These are phyloP conservation scores for Coccinonectria pachysandricola DNA, from an alignment of 2,329 filamentous ascomycete genomes.

Conservation along the genomic window DNA sequence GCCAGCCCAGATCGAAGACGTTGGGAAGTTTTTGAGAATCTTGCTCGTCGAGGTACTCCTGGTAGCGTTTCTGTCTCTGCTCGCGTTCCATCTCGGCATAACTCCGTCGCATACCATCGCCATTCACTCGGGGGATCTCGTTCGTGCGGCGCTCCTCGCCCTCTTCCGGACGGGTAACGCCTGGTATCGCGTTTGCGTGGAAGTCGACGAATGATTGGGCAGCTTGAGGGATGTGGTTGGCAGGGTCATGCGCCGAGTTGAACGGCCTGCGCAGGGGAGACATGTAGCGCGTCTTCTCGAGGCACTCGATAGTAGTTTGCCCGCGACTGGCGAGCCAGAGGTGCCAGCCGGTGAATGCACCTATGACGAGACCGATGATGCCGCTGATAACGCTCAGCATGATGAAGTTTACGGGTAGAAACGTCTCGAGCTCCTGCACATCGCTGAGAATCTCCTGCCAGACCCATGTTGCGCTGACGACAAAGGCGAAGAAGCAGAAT, in stretches of 20 bases:
- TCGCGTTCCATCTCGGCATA: slow-evolving; percentile 47
- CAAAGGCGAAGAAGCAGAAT: slow-evolving; percentile 75
- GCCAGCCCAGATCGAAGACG: slow-evolving; percentile 84
- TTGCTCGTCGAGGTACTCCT: slow-evolving; percentile 77
- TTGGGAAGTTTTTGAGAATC: slow-evolving; percentile 83
- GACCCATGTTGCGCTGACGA: slow-evolving; percentile 69
- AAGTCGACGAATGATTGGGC: slow-evolving; percentile 69
- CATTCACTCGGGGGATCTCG: slow-evolving; percentile 14
- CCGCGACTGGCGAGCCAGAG: slow-evolving; percentile 67
- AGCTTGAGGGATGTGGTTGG: slow-evolving; percentile 40
- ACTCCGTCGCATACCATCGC: slow-evolving; percentile 33
- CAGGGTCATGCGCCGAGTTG: slow-evolving; percentile 46
- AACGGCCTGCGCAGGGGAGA: slow-evolving; percentile 66
- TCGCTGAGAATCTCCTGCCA: slow-evolving; percentile 70
- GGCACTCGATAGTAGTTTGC: slow-evolving; percentile 89
- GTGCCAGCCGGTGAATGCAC: slow-evolving; percentile 88
- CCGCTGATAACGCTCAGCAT: slow-evolving; percentile 77
- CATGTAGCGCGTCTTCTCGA: slow-evolving; percentile 92
- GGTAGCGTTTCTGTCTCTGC: slow-evolving; percentile 44
- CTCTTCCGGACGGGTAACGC: slow-evolving; percentile 71
- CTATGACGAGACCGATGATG: slow-evolving; percentile 82
- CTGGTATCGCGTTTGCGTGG: slow-evolving; percentile 70
- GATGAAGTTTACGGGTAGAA: slow-evolving; percentile 85
- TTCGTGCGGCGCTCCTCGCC: slow-evolving; percentile 49
- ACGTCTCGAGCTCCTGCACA: slow-evolving; percentile 58